Conservation (phyloP, 1,139 yeast species). For the Blastobotrys proliferans region DNA sequence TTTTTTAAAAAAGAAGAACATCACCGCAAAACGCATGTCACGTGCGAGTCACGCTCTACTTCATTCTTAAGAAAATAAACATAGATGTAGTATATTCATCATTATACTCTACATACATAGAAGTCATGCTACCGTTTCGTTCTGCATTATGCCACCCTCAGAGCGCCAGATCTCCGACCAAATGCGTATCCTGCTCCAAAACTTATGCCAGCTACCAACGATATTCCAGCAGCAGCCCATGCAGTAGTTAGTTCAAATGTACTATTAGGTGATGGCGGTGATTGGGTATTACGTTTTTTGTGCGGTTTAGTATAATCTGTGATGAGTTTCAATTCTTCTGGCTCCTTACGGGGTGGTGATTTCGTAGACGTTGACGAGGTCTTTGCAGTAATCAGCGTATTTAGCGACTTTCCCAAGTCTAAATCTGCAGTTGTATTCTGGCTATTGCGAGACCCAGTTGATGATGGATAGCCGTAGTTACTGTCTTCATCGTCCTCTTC, state of each 20-base stretch:
- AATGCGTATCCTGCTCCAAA: slow-evolving; percentile 33
- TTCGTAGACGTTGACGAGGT: background rate
- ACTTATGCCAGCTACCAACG: slow-evolving; percentile 31
- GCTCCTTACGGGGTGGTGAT: background rate
- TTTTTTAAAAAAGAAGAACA: background rate
- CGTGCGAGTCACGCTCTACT: no score
- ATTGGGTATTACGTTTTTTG: background rate
- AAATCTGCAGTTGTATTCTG: slow-evolving; percentile 12
- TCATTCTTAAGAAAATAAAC: background rate
- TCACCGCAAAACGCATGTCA: no score
- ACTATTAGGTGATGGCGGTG: background rate
- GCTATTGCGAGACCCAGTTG: background rate
- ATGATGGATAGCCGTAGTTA: background rate
- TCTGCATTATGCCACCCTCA: slow-evolving; percentile 11
- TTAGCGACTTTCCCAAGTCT: slow-evolving; percentile 22
- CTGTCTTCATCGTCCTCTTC: slow-evolving; percentile 1
- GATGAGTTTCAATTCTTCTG: background rate
- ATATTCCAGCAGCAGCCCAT: slow-evolving; percentile 30
- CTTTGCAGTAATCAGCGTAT: slow-evolving; percentile 18
- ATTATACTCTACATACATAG: background rate
- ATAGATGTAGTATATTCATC: background rate
- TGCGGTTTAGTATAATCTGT: slow-evolving; percentile 1
- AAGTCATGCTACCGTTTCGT: background rate
- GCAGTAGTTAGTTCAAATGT: slow-evolving; percentile 18
- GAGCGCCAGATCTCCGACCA: slow-evolving; percentile 25